Evolutionary conservation across 176 grass and related monocot species (phyloP).

Genomic region (Thinopyrum elongatum): DNA sequence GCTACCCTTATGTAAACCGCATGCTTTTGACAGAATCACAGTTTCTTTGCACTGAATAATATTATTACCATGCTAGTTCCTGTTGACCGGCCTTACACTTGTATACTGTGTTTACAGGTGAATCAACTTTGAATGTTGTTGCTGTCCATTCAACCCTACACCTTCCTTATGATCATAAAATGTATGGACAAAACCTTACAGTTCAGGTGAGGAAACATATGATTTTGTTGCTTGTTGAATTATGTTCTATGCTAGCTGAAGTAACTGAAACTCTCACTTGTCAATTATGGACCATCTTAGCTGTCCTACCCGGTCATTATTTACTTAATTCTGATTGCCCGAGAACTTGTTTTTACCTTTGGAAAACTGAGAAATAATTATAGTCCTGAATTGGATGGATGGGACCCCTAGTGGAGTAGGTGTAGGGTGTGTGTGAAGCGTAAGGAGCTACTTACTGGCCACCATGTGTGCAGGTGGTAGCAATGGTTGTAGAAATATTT

Average conservation of each 20-base stretch:
- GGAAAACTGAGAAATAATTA: neutral
- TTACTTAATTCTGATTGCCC: neutral
- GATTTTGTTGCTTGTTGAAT: neutral
- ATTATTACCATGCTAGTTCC: neutral
- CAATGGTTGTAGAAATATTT: neutral
- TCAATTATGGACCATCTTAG: neutral
- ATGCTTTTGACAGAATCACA: neutral
- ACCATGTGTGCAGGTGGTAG: neutral
- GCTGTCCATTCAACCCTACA: conserved; percentile 86
- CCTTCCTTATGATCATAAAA: conserved; percentile 81
- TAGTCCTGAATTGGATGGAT: neutral
- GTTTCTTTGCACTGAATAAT: neutral
- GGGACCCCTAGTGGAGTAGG: neutral
- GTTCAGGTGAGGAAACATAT: conserved; percentile 60
- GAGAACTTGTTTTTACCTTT: neutral
- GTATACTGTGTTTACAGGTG: conserved; percentile 48
- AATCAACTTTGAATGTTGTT: conserved; percentile 75
- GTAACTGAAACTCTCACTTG: neutral
- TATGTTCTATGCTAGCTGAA: neutral
- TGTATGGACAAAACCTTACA: conserved; percentile 97
- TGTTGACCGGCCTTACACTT: conserved; percentile 16
- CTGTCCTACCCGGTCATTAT: neutral
- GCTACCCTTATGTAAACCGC: neutral
- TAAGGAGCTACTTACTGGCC: neutral
- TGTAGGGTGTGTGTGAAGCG: neutral